phyloP scores from a whole-genome alignment of 129 eudicot genomes.

The Escallonia rubra region DNA sequence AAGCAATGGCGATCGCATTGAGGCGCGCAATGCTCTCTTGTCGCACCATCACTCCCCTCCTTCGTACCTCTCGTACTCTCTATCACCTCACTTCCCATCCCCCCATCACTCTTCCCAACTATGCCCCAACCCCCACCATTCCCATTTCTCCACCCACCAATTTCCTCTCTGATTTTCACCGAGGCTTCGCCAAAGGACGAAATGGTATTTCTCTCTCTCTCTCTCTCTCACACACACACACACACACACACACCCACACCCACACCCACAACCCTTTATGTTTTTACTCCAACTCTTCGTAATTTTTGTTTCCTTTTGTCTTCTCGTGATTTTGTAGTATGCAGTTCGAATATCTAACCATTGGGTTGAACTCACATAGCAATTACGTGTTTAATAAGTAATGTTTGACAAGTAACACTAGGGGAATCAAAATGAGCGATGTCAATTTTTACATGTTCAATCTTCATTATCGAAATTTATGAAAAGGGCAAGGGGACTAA shows the following conservation, averaged over 20 bases:
- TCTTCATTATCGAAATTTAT: neutral
- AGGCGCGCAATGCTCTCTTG: conserved; percentile 39
- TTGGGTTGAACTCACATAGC: no score
- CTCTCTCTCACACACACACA: neutral
- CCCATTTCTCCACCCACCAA: conserved; percentile 22
- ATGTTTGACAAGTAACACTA: no score
- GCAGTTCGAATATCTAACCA: no score
- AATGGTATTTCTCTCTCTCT: conserved; percentile 38
- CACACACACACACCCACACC: neutral
- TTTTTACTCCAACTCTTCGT: neutral
- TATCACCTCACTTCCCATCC: conserved; percentile 26
- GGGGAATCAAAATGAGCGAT: no score
- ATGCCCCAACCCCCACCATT: conserved; percentile 10
- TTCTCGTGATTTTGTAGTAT: neutral
- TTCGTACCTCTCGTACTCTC: conserved; percentile 24
- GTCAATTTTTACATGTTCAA: no score
- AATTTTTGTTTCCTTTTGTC: neutral
- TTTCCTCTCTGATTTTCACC: conserved; percentile 34
- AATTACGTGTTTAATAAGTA: no score
- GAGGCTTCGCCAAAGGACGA: conserved; percentile 76
- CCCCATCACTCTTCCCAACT: conserved; percentile 1
- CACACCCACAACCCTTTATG: neutral
- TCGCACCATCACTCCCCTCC: conserved; percentile 27
- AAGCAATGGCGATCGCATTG: conserved; percentile 41
- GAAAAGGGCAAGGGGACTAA: neutral